Evolutionary conservation across 1,284 basidiomycete genomes (phyloP).

Genomic region (Pyrrhoderma noxium): DNA sequence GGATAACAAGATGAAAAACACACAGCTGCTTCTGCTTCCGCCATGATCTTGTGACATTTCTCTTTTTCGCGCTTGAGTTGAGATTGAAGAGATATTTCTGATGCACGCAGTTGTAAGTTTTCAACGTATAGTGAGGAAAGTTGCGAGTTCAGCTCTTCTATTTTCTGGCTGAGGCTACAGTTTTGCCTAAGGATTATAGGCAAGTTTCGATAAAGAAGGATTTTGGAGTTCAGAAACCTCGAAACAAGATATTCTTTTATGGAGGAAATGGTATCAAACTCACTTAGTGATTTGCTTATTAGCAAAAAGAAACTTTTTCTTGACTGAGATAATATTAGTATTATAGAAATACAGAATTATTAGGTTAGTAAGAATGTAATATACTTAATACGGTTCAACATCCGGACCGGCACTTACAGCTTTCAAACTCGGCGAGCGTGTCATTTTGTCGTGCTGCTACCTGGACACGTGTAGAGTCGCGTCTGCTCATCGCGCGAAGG

Average conservation of each 20-base stretch:
- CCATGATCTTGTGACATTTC: slow-evolving; percentile 61
- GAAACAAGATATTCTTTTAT: not conserved
- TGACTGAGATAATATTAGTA: slow-evolving; percentile 55
- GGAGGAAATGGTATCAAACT: slow-evolving; percentile 20
- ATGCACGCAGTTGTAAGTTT: slow-evolving; percentile 71
- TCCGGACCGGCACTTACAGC: slow-evolving; percentile 47
- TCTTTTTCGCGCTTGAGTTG: slow-evolving; percentile 73
- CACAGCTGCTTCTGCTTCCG: slow-evolving; percentile 68
- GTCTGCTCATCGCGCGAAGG: slow-evolving; percentile 55
- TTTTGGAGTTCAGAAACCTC: not conserved
- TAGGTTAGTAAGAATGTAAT: not conserved
- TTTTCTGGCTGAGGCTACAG: slow-evolving; percentile 70
- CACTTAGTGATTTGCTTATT: slow-evolving; percentile 87
- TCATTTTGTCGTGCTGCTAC: slow-evolving; percentile 63
- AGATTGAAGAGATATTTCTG: slow-evolving; percentile 65
- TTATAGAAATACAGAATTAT: slow-evolving; percentile 5
- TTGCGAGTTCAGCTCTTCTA: slow-evolving; percentile 76
- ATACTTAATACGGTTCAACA: not conserved
- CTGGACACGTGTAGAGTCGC: slow-evolving; percentile 63
- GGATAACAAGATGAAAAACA: slow-evolving; percentile 26
- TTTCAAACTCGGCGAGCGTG: slow-evolving; percentile 74
- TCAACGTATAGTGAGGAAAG: slow-evolving; percentile 72
- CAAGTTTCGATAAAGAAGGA: no score
- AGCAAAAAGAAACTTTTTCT: slow-evolving; percentile 82
- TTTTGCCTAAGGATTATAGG: slow-evolving; percentile 50